Base-by-base conservation (phyloP, 805 yeast species). In the Schwanniomyces vanrijiae region DNA sequence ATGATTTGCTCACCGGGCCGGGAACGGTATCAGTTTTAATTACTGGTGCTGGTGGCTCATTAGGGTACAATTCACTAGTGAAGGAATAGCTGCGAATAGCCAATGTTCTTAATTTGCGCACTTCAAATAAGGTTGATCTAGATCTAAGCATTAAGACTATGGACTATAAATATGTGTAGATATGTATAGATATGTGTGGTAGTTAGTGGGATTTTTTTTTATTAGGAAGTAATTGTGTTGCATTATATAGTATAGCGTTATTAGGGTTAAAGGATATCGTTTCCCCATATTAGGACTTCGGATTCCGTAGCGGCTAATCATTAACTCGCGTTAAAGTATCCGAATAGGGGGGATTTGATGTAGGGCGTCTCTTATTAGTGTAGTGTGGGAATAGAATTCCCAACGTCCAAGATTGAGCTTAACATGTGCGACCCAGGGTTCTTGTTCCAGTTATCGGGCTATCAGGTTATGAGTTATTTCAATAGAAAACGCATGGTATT, bases 31-130 rank as follows among this genome's bases (percentile, higher is more conserved):
- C 53, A 5, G 73, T 59, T n/a, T 53, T 53, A 20, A 72, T 35
- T 5, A 55, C 50, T 10, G 77, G 77, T 16, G 54, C 50, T 1
- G 41, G 26, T 13, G 76, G 76, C 51, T 72, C 77, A 16, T 54
- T 38, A 22, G 77, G 76, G 55, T 54, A 72, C 53, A 70, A 70
- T 25, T 31, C 29, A 16, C 19, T 16, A 20, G 40, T 29, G 8
- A 40, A 37, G 7, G 43, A 38, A 14, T 22, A 38, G 20, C 24
- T 22, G 20, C 29, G 41, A 38, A 14, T 13, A 13, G n/a, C 39
- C n/a, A 21, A 37, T 13, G 24, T 6, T 25, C 16, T 16, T 31
- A 31, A n/a, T 37, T 16, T 37, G 13, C 20, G 24, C 3, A 20
- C 9, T 13, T 25, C 25, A 9, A 20, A 18, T 37, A 20, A n/a